phyloP scores from a whole-genome alignment of 345 rosid species.

The Hibiscus trionum region DNA sequence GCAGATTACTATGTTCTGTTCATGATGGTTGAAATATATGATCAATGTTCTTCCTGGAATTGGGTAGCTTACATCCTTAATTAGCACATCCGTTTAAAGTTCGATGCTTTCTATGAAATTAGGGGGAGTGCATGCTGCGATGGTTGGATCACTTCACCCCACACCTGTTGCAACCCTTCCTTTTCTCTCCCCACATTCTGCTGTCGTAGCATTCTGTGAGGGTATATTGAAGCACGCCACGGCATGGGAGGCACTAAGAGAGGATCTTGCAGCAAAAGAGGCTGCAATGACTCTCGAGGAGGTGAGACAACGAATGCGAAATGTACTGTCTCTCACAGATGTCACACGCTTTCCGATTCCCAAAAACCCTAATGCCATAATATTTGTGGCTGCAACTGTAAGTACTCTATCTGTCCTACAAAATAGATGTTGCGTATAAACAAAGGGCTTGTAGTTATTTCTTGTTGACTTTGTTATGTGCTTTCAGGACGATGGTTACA shows the following conservation, averaged over 20 bases:
- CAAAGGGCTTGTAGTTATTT: not conserved
- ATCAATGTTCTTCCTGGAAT: not conserved
- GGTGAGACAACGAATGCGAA: conserved; percentile 87
- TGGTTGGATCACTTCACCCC: conserved; percentile 99
- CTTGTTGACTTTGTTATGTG: not conserved
- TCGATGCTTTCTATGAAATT: conserved; percentile 23
- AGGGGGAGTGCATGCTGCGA: conserved; percentile 99
- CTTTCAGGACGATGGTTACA: conserved; percentile 90
- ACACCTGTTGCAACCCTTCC: conserved; percentile 93
- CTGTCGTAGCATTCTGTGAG: conserved; percentile 98
- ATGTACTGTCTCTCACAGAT: conserved; percentile 91
- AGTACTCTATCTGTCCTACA: conserved; percentile 28
- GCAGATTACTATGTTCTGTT: conserved; percentile 1
- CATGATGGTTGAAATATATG: not conserved
- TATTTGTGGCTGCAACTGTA: conserved; percentile 96
- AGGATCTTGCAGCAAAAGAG: conserved; percentile 68
- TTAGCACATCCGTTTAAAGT: not conserved
- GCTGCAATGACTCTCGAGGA: conserved; percentile 82
- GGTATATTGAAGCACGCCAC: conserved; percentile 90
- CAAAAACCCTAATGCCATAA: conserved; percentile 71
- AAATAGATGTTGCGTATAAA: not conserved
- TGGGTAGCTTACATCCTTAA: not conserved
- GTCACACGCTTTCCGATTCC: conserved; percentile 97
- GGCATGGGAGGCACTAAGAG: conserved; percentile 97
- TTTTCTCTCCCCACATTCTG: conserved; percentile 96